Base-by-base conservation (phyloP, 163 green algal genomes). In the Coccomyxa subellipsoidea region DNA sequence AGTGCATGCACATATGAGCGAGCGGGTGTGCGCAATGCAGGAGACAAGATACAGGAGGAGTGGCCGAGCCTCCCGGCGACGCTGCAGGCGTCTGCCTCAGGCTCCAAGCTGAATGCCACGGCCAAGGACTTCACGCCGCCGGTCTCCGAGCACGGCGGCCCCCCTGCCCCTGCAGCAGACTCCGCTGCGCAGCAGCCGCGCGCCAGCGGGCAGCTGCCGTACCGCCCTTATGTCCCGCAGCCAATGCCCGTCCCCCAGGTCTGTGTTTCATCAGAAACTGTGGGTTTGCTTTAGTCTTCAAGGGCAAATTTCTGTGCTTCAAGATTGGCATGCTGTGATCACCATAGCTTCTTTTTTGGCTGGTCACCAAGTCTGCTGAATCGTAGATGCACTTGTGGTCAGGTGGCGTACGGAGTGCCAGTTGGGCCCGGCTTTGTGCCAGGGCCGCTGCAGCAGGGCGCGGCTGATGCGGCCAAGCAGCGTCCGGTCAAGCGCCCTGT, bases 401-500 rank as follows among this genome's bases (percentile, higher is more conserved):
- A 59, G 47, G 47, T 59, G 47, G 32, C 31, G 7, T 36, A 77
- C 15, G 71, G 32, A 38, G 32, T 47, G 32, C 71, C 71, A 10
- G 34, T 59, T 12, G 47, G 5, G 47, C 47, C 47, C 23, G 47
- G 47, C 47, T 79, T 79, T 34, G 37, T 79, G 23, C 36, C 73
- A 18, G 73, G 73, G 73, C 73, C 73, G 31, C 31, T 79, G 78
- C 78, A 73, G 78, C 54, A 54, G 35, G 77, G 39, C 3, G 66
- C 66, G 66, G 31, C 70, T 40, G 70, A 38, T 12, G 70, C 32
- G 32, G 38, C 73, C 37, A 35, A 77, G 54, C 78, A 76, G 54
- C 78, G 29, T 18, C 78, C 78, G 2, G 78, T 82, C 23, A 59
- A 37, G 23, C 78, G 78, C 18, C 78, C 78, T 21, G 38, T 82